A percentile compares a stretch with the other conserved stretches of the same genome.
Conservation (phyloP, 2,329 filamentous ascomycete species). For the Diaporthe nobilis region DNA sequence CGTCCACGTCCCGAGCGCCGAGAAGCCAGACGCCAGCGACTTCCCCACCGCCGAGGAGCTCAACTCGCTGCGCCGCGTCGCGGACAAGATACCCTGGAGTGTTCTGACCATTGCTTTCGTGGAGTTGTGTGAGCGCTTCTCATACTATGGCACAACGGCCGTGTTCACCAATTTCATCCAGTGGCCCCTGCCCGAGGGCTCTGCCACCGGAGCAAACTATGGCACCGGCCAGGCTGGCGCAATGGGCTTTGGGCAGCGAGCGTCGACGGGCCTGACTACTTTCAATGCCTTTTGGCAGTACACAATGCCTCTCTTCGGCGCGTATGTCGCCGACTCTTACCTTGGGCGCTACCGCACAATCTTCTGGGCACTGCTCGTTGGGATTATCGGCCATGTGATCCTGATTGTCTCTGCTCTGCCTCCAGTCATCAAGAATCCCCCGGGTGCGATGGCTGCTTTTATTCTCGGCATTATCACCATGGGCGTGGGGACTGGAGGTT, state of each 20-base stretch:
- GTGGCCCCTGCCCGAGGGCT: slow-evolving; percentile 67
- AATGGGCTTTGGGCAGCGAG: slow-evolving; percentile 61
- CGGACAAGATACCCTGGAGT: slow-evolving; percentile 70
- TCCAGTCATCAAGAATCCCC: slow-evolving; percentile 6
- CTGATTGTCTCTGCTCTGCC: slow-evolving; percentile 52
- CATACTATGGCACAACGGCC: slow-evolving; percentile 77
- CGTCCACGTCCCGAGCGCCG: slow-evolving; percentile 6
- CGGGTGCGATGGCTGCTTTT: slow-evolving; percentile 59
- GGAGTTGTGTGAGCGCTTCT: slow-evolving; percentile 80
- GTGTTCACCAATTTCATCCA: slow-evolving; percentile 77
- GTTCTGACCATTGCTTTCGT: slow-evolving; percentile 76
- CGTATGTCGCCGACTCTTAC: slow-evolving; percentile 67
- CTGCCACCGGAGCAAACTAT: slow-evolving; percentile 64
- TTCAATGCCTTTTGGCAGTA: slow-evolving; percentile 72
- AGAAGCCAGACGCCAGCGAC: slow-evolving; percentile 41
- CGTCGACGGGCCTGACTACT: slow-evolving; percentile 48
- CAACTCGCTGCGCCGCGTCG: slow-evolving; percentile 65
- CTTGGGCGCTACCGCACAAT: slow-evolving; percentile 80
- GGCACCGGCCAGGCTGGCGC: slow-evolving; percentile 62
- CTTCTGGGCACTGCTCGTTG: slow-evolving; percentile 70
- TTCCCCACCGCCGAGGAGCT: slow-evolving; percentile 67
- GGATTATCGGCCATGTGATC: slow-evolving; percentile 76
- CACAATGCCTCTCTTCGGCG: slow-evolving; percentile 59
- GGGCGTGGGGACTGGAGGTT: slow-evolving; percentile 78
- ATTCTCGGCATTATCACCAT: slow-evolving; percentile 69